Evolutionary conservation across 2,329 filamentous ascomycete genomes (phyloP).

Genomic region (Cladophialophora exuberans): DNA sequence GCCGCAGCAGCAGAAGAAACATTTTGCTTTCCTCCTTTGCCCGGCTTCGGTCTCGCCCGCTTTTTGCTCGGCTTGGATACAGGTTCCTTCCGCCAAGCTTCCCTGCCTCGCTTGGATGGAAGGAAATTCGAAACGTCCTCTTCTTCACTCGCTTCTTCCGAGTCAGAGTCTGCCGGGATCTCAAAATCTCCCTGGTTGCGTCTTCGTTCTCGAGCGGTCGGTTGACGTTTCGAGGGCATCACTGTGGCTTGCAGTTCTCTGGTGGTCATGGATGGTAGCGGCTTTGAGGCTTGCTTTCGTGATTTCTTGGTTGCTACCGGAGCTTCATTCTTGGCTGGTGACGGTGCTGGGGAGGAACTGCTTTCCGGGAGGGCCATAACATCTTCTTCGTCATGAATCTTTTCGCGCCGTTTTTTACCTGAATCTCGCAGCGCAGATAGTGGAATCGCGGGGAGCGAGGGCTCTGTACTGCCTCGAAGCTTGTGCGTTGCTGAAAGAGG

Average conservation of each 20-base stretch:
- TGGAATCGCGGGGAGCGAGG: constrained; percentile 15
- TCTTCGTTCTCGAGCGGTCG: constrained; percentile 14
- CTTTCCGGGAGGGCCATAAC: constrained; percentile 31
- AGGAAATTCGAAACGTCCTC: constrained; percentile 33
- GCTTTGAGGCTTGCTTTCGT: constrained; percentile 15
- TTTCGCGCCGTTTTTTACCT: constrained; percentile 17
- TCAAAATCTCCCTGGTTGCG: constrained; percentile 22
- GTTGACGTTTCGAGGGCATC: constrained; percentile 25
- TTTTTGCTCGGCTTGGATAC: constrained; percentile 2
- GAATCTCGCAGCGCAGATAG: constrained; percentile 20
- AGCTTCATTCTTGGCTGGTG: constrained; percentile 12
- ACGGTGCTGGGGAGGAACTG: constrained; percentile 20
- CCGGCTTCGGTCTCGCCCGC: constrained; percentile 10
- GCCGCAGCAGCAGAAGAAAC: not conserved
- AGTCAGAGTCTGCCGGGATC: constrained; percentile 27
- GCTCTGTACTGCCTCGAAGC: constrained; percentile 7
- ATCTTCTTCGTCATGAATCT: constrained; percentile 17
- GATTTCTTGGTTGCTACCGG: not conserved
- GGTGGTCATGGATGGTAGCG: constrained; percentile 20
- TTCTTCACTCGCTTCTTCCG: constrained; percentile 8
- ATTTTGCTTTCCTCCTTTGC: constrained; percentile 8
- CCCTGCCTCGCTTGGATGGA: constrained; percentile 19
- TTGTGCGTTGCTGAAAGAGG: not conserved
- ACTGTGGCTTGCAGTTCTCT: constrained; percentile 24
- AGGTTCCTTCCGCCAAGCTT: constrained; percentile 18